Evolutionary conservation across 306 rosid genomes (phyloP).

Genomic region (Betula pendula): DNA sequence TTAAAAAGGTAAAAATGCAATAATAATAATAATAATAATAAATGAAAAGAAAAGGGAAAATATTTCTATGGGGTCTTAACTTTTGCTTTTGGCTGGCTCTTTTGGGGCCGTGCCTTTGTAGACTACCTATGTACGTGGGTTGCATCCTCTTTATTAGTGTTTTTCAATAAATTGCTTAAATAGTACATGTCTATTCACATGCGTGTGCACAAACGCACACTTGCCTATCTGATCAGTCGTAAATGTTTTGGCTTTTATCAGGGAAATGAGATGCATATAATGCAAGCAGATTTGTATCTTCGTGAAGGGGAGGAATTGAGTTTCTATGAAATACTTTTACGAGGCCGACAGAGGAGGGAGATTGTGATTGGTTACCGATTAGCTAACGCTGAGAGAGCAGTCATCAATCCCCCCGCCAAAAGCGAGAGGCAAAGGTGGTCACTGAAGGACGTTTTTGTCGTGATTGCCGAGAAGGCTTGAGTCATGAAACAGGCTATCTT

Average conservation of each 20-base stretch:
- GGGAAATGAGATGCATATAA: constrained; percentile 92
- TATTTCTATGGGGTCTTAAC: neutral
- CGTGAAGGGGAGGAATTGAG: constrained; percentile 75
- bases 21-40: too few species aligned
- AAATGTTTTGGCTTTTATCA: constrained; percentile 25
- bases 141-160: neutral
- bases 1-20: neutral
- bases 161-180: neutral
- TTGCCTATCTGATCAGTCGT: constrained; percentile 4
- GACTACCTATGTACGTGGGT: neutral
- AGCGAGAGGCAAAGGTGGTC: constrained; percentile 67
- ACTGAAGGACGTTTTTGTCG: constrained; percentile 73
- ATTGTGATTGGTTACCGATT: constrained; percentile 74
- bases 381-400: constrained; percentile 71
- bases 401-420: constrained; percentile 78
- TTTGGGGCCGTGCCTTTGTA: neutral
- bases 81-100: neutral
- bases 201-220: neutral
- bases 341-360: constrained; percentile 81
- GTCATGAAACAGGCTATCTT: neutral
- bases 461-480: constrained; percentile 79
- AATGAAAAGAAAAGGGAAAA: neutral
- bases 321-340: constrained; percentile 71
- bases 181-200: neutral
- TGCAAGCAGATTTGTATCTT: constrained; percentile 76